Evolutionary conservation across 2,329 filamentous ascomycete species (phyloP), one percentile per base, ranked within the genome.

Genomic region (Xylaria arbuscula): DNA sequence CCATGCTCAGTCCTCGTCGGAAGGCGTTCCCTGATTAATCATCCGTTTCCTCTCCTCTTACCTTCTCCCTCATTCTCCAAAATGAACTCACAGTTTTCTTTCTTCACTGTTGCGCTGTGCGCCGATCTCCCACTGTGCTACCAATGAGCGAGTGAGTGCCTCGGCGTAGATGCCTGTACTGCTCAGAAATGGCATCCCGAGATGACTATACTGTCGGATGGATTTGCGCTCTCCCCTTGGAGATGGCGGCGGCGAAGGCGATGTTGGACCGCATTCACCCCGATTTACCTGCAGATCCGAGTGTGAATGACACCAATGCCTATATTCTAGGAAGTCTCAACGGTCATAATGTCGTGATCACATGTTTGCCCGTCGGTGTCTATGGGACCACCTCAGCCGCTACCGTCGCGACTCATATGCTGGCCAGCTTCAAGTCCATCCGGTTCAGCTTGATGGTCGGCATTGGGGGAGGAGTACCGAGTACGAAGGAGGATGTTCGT

Each of bases 391-490:
- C 40, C 1, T 51, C 56, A 10, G 57, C 22, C 7, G 64, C 56
- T 1, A 34, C 11, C 15, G 64, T 34, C 10, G 10, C 34, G 4
- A 32, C 57, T 7, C 58, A 57, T 4, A 6, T 66, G 19, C 58
- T 32, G 19, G 24, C 34, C 9, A 48, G 48, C 36, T 66, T 60
- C 48, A 54, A 22, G n/a, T 55, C 55, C 11, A n/a, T 66, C 22
- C 50, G 40, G 10, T 62, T 51, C 19, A 55, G 10, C 47, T 2
- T 66, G 19, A 50, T 66, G n/a, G 57, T 66, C 13, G 64, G 64
- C 19, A 36, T 62, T 34, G 51, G 17, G 1, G 65, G 65, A 2
- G 61, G 59, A 15, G 60, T 64, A 15, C 65, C 61, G 10, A 15
- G n/a, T n/a, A 45, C 51, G 1, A 53, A 67, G 4, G 53, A 58